Percentiles rank a stretch among this genome's conserved stretches.
These are phyloP conservation scores for Bryoerythrophyllum caledonicum DNA, from an alignment of 225 moss, liverwort and hornwort species.

Conservation along the genomic window DNA sequence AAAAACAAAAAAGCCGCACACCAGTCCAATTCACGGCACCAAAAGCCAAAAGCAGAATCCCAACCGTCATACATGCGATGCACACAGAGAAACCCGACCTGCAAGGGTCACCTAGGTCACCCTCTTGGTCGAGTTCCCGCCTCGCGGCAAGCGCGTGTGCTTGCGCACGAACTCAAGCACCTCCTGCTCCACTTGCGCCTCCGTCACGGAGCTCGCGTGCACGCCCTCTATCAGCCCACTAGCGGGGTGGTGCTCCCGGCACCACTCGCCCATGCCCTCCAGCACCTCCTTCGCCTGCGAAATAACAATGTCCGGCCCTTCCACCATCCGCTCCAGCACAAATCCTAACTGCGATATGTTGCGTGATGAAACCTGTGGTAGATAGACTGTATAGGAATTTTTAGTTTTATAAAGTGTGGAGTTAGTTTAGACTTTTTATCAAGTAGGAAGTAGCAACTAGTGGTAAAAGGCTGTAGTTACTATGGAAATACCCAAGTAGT, in stretches of 20 bases:
- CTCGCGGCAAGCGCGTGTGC: constrained; percentile 45
- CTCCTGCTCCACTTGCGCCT: constrained; percentile 69
- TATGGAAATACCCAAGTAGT: too few relatives aligned
- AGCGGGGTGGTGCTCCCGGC: constrained; percentile 77
- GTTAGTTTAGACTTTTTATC: too few relatives aligned
- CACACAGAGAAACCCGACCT: not conserved
- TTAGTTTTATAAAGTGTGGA: too few relatives aligned
- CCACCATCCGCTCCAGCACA: too few relatives aligned
- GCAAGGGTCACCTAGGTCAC: not conserved
- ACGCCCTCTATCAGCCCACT: constrained; percentile 79
- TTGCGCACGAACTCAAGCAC: constrained; percentile 80
- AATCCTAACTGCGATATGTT: too few relatives aligned
- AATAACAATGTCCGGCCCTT: constrained; percentile 83
- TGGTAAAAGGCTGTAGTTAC: too few relatives aligned
- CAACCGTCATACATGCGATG: constrained; percentile 11
- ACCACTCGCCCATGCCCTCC: constrained; percentile 86
- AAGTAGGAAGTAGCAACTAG: too few relatives aligned
- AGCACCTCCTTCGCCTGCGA: constrained; percentile 76
- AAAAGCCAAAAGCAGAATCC: not conserved
- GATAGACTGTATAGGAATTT: too few relatives aligned
- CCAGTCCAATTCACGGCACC: not conserved
- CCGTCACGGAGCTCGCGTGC: constrained; percentile 57
- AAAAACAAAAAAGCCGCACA: not conserved
- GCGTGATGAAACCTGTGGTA: too few relatives aligned
- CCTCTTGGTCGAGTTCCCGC: constrained; percentile 7